Evolutionary conservation across 352 stramenopile species (phyloP).

Genomic region (Globisporangium mamillatum): DNA sequence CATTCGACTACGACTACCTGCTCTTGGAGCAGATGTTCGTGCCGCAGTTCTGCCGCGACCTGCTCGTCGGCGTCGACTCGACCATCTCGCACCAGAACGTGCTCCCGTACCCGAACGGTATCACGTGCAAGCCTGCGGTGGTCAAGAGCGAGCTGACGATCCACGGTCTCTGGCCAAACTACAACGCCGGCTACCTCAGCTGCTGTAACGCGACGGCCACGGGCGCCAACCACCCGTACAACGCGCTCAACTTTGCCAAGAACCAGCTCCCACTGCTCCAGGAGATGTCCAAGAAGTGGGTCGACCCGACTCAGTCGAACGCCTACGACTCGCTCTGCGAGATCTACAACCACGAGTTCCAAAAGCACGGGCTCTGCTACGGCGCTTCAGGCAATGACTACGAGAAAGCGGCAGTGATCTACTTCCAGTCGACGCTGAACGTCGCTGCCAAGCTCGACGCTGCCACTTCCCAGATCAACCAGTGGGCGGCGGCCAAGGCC

Average conservation of each 20-base stretch:
- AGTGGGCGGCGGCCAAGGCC: conserved; percentile 31
- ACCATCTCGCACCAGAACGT: conserved; percentile 76
- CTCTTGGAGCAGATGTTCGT: conserved; percentile 67
- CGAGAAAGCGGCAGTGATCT: conserved; percentile 58
- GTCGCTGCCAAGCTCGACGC: conserved; percentile 32
- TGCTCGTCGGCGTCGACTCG: conserved; percentile 60
- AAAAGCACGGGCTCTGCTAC: conserved; percentile 4
- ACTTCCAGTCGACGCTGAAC: conserved; percentile 68
- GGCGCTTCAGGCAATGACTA: neutral
- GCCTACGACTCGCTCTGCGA: conserved; percentile 62
- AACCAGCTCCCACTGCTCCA: too few relatives aligned
- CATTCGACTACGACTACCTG: conserved; percentile 74
- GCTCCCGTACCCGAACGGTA: conserved; percentile 42
- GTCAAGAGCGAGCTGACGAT: conserved; percentile 57
- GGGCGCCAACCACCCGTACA: too few relatives aligned
- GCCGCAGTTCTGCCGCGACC: conserved; percentile 77
- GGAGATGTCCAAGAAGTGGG: too few relatives aligned
- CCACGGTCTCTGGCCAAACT: conserved; percentile 73
- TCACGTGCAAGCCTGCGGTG: conserved; percentile 34
- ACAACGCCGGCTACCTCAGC: conserved; percentile 58
- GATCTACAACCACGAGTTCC: conserved; percentile 10
- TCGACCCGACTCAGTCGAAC: conserved; percentile 46
- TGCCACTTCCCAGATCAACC: conserved; percentile 51
- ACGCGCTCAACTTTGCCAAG: too few relatives aligned
- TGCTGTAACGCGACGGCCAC: conserved; percentile 40